These are phyloP conservation scores for Hanseniaspora valbyensis DNA, from an alignment of 805 yeast species.

Conservation along the genomic window DNA sequence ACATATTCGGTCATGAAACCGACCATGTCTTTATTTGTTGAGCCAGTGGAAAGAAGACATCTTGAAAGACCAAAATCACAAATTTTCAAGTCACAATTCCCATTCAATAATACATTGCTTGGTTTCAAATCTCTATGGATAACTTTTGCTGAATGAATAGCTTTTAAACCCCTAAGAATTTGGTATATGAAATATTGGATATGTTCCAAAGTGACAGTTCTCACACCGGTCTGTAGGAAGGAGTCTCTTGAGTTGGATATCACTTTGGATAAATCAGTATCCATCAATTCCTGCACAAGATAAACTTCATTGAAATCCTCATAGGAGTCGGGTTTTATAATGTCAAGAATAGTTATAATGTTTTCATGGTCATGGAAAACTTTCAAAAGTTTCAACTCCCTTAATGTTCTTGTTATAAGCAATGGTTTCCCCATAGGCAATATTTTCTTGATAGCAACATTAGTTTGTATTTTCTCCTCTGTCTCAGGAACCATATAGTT, in stretches of 20 bases:
- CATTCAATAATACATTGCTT: constrained; percentile 53
- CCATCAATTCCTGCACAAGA: constrained; percentile 68
- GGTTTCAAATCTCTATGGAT: constrained; percentile 73
- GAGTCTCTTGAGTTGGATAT: constrained; percentile 38
- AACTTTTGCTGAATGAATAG: constrained; percentile 61
- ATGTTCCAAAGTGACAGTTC: constrained; percentile 49
- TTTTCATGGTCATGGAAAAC: constrained; percentile 62
- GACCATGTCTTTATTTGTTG: constrained; percentile 37
- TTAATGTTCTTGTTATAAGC: constrained; percentile 56
- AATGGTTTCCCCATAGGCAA: constrained; percentile 57
- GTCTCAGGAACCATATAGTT: constrained; percentile 37
- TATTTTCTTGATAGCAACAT: constrained; percentile 69
- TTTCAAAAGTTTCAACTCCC: constrained; percentile 57
- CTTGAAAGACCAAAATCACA: constrained; percentile 74
- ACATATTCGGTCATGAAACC: constrained; percentile 67
- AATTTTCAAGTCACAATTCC: constrained; percentile 62
- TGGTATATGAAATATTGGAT: constrained; percentile 62
- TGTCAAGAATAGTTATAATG: constrained; percentile 53
- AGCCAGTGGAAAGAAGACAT: constrained; percentile 33
- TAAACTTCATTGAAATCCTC: constrained; percentile 62
- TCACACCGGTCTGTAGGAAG: constrained; percentile 16
- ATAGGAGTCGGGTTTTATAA: constrained; percentile 50
- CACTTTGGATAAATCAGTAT: constrained; percentile 56
- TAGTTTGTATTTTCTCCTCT: constrained; percentile 23
- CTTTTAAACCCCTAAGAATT: constrained; percentile 55